These are phyloP conservation scores for Huiozyma sinensis DNA, from an alignment of 805 yeast species.

Conservation along the genomic window DNA sequence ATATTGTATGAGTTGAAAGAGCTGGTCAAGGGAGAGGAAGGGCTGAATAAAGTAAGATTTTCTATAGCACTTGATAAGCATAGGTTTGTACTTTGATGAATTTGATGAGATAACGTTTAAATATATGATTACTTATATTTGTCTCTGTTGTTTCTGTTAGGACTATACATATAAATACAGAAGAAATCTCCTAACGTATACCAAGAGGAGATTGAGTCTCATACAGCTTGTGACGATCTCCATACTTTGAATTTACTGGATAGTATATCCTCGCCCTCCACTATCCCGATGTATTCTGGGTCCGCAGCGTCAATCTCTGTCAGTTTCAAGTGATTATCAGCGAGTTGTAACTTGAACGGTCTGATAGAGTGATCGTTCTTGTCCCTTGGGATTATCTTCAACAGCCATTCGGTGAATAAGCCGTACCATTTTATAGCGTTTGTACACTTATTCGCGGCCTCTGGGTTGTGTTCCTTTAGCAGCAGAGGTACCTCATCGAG, in stretches of 20 bases:
- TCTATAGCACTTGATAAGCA: slow-evolving; percentile 23
- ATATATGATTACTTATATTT: too few relatives aligned
- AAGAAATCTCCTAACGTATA: neutral
- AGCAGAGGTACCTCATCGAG: slow-evolving; percentile 72
- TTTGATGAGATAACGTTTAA: too few relatives aligned
- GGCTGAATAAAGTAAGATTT: slow-evolving; percentile 28
- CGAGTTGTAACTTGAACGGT: slow-evolving; percentile 42
- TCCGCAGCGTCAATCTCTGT: slow-evolving; percentile 35
- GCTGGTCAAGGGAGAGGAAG: slow-evolving; percentile 24
- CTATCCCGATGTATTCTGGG: slow-evolving; percentile 8
- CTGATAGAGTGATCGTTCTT: slow-evolving; percentile 40
- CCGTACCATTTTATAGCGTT: slow-evolving; percentile 81
- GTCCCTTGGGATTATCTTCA: slow-evolving; percentile 41
- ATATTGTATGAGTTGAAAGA: slow-evolving; percentile 40
- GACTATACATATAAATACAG: neutral
- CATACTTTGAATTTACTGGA: slow-evolving; percentile 2
- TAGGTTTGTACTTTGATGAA: slow-evolving; percentile 7
- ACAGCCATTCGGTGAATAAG: slow-evolving; percentile 72
- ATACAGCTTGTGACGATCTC: neutral
- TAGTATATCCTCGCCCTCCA: slow-evolving; percentile 3
- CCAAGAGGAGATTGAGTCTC: too few relatives aligned
- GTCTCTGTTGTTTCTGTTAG: too few relatives aligned
- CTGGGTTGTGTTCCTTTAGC: slow-evolving; percentile 37
- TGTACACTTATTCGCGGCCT: slow-evolving; percentile 52
- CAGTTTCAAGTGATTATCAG: slow-evolving; percentile 41